Evolutionary conservation across 768 basidiomycete genomes (phyloP).

Genomic region (Pholiota conissans): DNA sequence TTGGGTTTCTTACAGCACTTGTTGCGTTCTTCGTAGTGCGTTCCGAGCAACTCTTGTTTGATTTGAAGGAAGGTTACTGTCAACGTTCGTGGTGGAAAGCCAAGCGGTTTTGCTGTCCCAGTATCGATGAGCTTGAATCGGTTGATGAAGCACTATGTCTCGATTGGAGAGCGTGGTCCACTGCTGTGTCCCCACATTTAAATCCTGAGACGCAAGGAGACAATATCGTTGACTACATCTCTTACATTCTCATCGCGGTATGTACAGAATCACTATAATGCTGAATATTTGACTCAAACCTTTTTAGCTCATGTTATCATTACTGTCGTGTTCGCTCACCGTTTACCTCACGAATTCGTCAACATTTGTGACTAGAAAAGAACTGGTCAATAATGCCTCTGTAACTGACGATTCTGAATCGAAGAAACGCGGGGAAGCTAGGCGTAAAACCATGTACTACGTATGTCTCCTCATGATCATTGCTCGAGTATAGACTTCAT

Average conservation of each 20-base stretch:
- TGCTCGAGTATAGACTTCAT: too few relatives aligned
- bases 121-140: constrained; percentile 20
- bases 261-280: constrained; percentile 29
- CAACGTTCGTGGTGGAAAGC: constrained; percentile 66
- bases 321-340: constrained; percentile 76
- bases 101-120: constrained; percentile 80
- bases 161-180: constrained; percentile 70
- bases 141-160: not conserved
- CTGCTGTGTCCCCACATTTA: constrained; percentile 37
- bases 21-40: constrained; percentile 86
- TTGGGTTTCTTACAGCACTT: constrained; percentile 84
- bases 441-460: constrained; percentile 80
- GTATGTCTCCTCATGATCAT: constrained; percentile 42
- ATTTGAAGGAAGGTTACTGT: constrained; percentile 92
- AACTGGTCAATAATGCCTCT: constrained; percentile 57
- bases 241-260: constrained; percentile 80
- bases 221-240: constrained; percentile 58
- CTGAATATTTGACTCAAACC: not conserved
- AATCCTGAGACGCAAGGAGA: constrained; percentile 37
- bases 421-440: constrained; percentile 33
- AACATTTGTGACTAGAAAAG: constrained; percentile 86
- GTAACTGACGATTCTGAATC: constrained; percentile 43
- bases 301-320: constrained; percentile 68
- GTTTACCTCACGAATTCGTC: constrained; percentile 86
- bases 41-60: constrained; percentile 87